Evolutionary conservation across 1,284 basidiomycete species (phyloP).

Genomic region (Puccinia polysora): DNA sequence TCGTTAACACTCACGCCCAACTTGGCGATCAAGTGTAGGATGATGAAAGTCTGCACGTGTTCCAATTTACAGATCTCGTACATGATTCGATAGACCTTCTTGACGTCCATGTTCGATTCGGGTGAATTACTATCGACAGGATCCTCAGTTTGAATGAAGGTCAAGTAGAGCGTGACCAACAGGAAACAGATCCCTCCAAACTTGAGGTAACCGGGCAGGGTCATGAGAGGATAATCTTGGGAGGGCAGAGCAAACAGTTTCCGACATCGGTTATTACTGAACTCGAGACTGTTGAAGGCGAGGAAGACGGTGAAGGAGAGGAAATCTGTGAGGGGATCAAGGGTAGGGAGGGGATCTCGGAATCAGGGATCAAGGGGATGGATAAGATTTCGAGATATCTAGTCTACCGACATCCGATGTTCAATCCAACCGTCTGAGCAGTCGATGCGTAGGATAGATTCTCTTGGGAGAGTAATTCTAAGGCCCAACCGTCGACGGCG

Average conservation of each 20-base stretch:
- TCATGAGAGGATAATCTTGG: slow-evolving; percentile 72
- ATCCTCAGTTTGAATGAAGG: slow-evolving; percentile 66
- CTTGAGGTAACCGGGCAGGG: slow-evolving; percentile 73
- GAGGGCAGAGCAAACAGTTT: slow-evolving; percentile 45
- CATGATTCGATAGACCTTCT: slow-evolving; percentile 85
- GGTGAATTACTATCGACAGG: slow-evolving; percentile 67
- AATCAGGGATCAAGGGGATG: neutral
- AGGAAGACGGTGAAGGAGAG: slow-evolving; percentile 96
- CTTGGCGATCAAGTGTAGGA: slow-evolving; percentile 87
- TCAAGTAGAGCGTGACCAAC: slow-evolving; percentile 77
- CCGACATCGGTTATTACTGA: slow-evolving; percentile 60
- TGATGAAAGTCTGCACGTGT: slow-evolving; percentile 85
- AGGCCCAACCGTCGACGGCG: slow-evolving; percentile 98
- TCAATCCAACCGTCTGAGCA: slow-evolving; percentile 94
- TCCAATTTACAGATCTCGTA: slow-evolving; percentile 86
- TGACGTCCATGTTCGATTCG: slow-evolving; percentile 82
- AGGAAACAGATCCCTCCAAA: slow-evolving; percentile 82
- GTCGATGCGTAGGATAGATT: slow-evolving; percentile 95
- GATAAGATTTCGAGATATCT: neutral
- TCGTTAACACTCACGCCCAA: slow-evolving; percentile 95
- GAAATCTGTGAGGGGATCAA: slow-evolving; percentile 58
- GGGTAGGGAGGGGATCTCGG: neutral
- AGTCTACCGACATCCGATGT: slow-evolving; percentile 67
- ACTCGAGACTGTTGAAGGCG: slow-evolving; percentile 89
- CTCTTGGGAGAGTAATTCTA: slow-evolving; percentile 89